A percentile compares a stretch with the other conserved stretches of the same genome.
phyloP scores from a whole-genome alignment of 2,329 filamentous ascomycete species.

The Colletotrichum orchidophilum region DNA sequence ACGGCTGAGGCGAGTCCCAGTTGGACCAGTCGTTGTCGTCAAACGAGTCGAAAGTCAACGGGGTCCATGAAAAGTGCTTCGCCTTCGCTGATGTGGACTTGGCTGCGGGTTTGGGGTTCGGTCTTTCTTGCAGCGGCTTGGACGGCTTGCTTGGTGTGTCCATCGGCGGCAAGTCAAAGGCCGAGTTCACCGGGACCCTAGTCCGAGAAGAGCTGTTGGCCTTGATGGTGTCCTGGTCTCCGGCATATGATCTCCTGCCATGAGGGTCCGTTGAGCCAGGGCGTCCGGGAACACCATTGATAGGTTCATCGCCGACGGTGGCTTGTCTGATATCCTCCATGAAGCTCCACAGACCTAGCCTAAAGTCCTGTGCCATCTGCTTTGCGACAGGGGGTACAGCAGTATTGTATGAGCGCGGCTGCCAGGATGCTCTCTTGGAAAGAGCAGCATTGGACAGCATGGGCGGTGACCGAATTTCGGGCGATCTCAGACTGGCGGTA shows the following conservation, averaged over 20 bases:
- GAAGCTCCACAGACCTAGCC: conserved; percentile 91
- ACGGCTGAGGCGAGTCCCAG: conserved; percentile 66
- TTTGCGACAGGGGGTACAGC: conserved; percentile 59
- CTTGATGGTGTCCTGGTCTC: conserved; percentile 59
- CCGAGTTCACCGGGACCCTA: conserved; percentile 48
- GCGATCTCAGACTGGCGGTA: conserved; percentile 53
- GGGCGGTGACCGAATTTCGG: conserved; percentile 39
- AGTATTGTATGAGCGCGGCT: conserved; percentile 59
- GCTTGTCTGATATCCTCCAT: conserved; percentile 95
- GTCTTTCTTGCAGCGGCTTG: conserved; percentile 37
- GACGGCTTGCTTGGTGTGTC: conserved; percentile 46
- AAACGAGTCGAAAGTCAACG: conserved; percentile 63
- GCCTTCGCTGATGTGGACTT: conserved; percentile 48
- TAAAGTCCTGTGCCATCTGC: conserved; percentile 89
- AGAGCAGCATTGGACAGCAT: conserved; percentile 49
- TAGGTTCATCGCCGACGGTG: conserved; percentile 92
- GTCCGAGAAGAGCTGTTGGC: conserved; percentile 51
- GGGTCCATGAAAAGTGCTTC: conserved; percentile 70
- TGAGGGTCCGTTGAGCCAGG: conserved; percentile 16
- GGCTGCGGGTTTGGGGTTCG: conserved; percentile 44
- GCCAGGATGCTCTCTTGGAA: conserved; percentile 69
- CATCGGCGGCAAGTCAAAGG: conserved; percentile 48
- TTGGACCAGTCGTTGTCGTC: conserved; percentile 73
- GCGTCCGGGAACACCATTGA: conserved; percentile 59
- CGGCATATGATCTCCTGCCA: conserved; percentile 34